Percentiles rank a stretch among this genome's conserved stretches.
Conservation (phyloP, 2,329 filamentous ascomycete genomes). For the Penicillium corylophilum region DNA sequence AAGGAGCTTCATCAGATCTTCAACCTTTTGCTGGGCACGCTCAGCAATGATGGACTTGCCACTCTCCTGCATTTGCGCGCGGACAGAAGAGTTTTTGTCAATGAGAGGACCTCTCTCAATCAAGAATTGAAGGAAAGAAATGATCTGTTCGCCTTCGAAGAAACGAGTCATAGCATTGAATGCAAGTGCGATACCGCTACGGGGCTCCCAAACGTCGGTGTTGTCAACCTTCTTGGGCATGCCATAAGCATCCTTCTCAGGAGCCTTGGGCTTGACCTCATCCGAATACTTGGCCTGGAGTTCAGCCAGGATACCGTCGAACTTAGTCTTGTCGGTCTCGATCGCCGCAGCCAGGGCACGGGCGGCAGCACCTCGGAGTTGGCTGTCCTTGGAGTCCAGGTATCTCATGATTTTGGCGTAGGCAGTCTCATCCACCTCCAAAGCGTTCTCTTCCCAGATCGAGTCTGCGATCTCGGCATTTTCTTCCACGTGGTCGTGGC, state of each 20-base stretch:
- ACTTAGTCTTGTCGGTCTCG: slow-evolving; percentile 57
- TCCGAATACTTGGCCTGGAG: slow-evolving; percentile 72
- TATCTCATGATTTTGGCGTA: slow-evolving; percentile 72
- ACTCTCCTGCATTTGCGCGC: slow-evolving; percentile 88
- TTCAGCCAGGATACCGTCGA: slow-evolving; percentile 61
- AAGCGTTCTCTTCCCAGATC: slow-evolving; percentile 93
- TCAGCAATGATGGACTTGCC: slow-evolving; percentile 76
- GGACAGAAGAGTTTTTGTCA: slow-evolving; percentile 73
- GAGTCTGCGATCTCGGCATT: slow-evolving; percentile 79
- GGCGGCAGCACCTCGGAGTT: slow-evolving; percentile 80
- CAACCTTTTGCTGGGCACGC: slow-evolving; percentile 78
- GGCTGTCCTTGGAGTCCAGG: slow-evolving; percentile 73
- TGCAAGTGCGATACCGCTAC: slow-evolving; percentile 83
- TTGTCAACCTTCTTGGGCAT: slow-evolving; percentile 89
- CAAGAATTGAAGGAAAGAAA: slow-evolving; percentile 78
- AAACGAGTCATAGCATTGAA: slow-evolving; percentile 76
- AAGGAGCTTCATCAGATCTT: slow-evolving; percentile 88
- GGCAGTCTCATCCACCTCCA: slow-evolving; percentile 66
- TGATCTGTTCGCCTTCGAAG: slow-evolving; percentile 68
- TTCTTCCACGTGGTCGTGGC: slow-evolving; percentile 85
- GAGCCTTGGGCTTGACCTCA: slow-evolving; percentile 76
- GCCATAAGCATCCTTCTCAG: slow-evolving; percentile 86
- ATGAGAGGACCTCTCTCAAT: slow-evolving; percentile 85
- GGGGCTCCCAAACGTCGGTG: slow-evolving; percentile 84
- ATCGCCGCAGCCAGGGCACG: slow-evolving; percentile 76